These are phyloP conservation scores for Aspergillus sp. DNA, from an alignment of 2,329 filamentous ascomycete genomes.

Conservation along the genomic window DNA sequence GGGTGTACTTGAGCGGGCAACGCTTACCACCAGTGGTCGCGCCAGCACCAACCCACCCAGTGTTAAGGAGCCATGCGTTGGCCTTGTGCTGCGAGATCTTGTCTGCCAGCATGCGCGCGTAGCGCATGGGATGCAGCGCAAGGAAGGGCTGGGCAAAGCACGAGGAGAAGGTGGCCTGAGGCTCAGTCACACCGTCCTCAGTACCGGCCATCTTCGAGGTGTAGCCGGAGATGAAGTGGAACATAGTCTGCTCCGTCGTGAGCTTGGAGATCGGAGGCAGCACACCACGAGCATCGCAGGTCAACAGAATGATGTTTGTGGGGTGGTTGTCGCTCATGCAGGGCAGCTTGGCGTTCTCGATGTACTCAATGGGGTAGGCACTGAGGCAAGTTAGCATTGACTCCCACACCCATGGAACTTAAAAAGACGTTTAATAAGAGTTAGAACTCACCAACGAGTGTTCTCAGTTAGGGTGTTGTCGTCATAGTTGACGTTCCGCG, in stretches of 20 bases:
- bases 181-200: conserved; percentile 92
- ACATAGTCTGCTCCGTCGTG: conserved; percentile 92
- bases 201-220: conserved; percentile 99
- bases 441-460: conserved; percentile 58
- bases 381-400: no score
- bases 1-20: conserved; percentile 97
- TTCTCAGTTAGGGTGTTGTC: conserved; percentile 94
- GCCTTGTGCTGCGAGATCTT: conserved; percentile 94
- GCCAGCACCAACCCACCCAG: conserved; percentile 90
- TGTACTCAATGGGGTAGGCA: conserved; percentile 99
- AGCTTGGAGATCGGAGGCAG: conserved; percentile 97
- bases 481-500: conserved; percentile 89
- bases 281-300: conserved; percentile 94
- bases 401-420: no score
- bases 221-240: conserved; percentile 99
- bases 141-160: conserved; percentile 99
- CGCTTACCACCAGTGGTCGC: conserved; percentile 88
- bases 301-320: conserved; percentile 95
- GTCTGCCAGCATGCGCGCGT: conserved; percentile 95
- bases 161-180: conserved; percentile 96
- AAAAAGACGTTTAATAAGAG: no score
- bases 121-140: conserved; percentile 97
- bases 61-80: conserved; percentile 98
- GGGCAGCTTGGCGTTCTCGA: conserved; percentile 96
- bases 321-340: conserved; percentile 83